phyloP scores from a whole-genome alignment of 495 filamentous ascomycete species.

The Penicillium bovifimosum region DNA sequence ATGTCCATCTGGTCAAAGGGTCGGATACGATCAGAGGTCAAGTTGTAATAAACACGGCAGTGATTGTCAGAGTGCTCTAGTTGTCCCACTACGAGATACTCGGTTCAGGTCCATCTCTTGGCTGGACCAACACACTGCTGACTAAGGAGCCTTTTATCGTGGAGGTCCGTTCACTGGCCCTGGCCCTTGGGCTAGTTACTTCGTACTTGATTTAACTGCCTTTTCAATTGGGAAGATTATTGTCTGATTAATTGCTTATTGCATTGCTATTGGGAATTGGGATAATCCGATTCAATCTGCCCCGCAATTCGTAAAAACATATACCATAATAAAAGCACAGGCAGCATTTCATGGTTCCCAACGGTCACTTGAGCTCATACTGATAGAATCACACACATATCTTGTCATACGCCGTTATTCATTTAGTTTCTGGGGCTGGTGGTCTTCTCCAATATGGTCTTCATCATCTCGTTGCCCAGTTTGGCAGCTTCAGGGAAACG shows the following conservation, averaged over 20 bases:
- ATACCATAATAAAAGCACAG: background rate
- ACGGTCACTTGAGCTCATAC: background rate
- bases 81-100: constrained; percentile 17
- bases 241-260: too few species aligned
- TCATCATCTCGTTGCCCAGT: constrained; percentile 95
- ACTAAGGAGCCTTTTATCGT: constrained; percentile 20
- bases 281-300: background rate
- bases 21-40: background rate
- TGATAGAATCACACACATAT: background rate
- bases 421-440: constrained; percentile 18
- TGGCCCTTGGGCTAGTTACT: too few species aligned
- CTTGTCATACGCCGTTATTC: constrained; percentile 4
- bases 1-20: constrained; percentile 12
- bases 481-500: constrained; percentile 78
- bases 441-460: constrained; percentile 84
- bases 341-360: background rate
- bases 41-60: constrained; percentile 4
- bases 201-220: too few species aligned
- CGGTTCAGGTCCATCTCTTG: constrained; percentile 13
- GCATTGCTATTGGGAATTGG: too few species aligned
- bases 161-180: background rate
- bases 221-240: too few species aligned
- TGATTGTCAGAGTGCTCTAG: constrained; percentile 11
- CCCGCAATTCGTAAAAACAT: background rate
- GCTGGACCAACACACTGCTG: constrained; percentile 17